Evolutionary conservation across 2,329 filamentous ascomycete species (phyloP), one percentile per base, ranked within the genome.

Genomic region (Fusarium caatingaense): DNA sequence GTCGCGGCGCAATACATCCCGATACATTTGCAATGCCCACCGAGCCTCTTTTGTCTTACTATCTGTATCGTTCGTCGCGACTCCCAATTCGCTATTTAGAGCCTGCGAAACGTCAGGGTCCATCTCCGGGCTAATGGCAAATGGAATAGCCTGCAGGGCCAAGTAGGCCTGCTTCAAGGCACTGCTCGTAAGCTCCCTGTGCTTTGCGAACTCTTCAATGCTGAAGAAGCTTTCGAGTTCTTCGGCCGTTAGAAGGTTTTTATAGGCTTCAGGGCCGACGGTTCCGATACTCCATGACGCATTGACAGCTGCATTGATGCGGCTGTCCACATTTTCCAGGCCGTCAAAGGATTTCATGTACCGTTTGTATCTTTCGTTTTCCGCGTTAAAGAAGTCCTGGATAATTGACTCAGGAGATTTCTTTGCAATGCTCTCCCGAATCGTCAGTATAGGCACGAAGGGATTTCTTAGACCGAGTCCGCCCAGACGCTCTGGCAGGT

Each of bases 21-120:
- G 32, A 8, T 57, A 30, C 55, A 57, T 57, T 12, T 57, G 55
- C 7, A 57, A 23, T 12, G 46, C 46, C 55, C 55, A 57, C 9
- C 32, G 46, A 41, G 18, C 25, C 3, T 57, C 55, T 2, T 57
- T 51, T 8, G 3, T 25, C 16, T 41, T 57, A 5, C 46, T 41
- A 8, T 25, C 30, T 3, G 16, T 7, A 12, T 23, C 34, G 6
- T 41, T 41, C 1, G 20, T 3, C 20, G n/a, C 23, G 9, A 18
- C n/a, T 8, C 46, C 23, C 15, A 53, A 18, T 13, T 25, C 45
- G 23, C 23, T 8, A 8, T 21, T 20, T 3, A 57, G n/a, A 4
- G 16, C 23, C n/a, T 21, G 5, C 32, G 25, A 51, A 51, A 53
- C 32, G 12, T 57, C 54, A 30, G 32, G 27, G 46, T 57, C 54